Evolutionary conservation across 2,329 filamentous ascomycete genomes (phyloP).

Genomic region (Trichoderma afroharzianum): DNA sequence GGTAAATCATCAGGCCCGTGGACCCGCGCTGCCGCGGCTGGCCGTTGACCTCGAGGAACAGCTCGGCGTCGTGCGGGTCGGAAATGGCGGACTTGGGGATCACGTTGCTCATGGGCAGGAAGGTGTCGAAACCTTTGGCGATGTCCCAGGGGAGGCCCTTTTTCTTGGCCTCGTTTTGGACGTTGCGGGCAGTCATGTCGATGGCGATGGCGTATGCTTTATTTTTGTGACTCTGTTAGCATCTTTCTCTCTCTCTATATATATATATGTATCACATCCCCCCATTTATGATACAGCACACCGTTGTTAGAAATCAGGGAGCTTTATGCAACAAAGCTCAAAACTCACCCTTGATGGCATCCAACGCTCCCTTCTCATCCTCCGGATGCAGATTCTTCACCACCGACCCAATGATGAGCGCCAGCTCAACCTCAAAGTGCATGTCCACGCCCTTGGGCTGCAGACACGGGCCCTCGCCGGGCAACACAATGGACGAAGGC

Average conservation of each 20-base stretch:
- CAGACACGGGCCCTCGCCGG: conserved; percentile 73
- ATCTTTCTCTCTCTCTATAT: background rate
- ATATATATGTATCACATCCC: background rate
- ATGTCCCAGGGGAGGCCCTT: conserved; percentile 94
- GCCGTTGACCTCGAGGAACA: conserved; percentile 82
- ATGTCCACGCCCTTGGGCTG: conserved; percentile 78
- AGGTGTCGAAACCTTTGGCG: conserved; percentile 96
- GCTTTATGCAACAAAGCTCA: background rate
- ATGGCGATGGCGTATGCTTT: conserved; percentile 84
- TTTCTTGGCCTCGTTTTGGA: conserved; percentile 94
- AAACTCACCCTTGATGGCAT: conserved; percentile 70
- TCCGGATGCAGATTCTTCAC: conserved; percentile 70
- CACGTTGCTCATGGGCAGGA: conserved; percentile 78
- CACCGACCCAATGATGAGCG: conserved; percentile 78
- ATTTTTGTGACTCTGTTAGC: background rate
- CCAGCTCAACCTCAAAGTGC: conserved; percentile 95
- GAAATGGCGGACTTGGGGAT: conserved; percentile 78
- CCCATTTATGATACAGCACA: too few species aligned
- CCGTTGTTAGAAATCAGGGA: too few species aligned
- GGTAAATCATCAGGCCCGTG: conserved; percentile 92
- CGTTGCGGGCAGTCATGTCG: conserved; percentile 95
- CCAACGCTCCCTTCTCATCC: conserved; percentile 73
- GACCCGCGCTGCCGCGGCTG: conserved; percentile 77
- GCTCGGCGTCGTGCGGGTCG: conserved; percentile 82
- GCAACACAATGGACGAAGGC: conserved; percentile 76